Percentiles rank a stretch among this genome's conserved stretches.
Evolutionary conservation across 164 flowering plant species (phyloP).

Genomic region (Buxus sempervirens): DNA sequence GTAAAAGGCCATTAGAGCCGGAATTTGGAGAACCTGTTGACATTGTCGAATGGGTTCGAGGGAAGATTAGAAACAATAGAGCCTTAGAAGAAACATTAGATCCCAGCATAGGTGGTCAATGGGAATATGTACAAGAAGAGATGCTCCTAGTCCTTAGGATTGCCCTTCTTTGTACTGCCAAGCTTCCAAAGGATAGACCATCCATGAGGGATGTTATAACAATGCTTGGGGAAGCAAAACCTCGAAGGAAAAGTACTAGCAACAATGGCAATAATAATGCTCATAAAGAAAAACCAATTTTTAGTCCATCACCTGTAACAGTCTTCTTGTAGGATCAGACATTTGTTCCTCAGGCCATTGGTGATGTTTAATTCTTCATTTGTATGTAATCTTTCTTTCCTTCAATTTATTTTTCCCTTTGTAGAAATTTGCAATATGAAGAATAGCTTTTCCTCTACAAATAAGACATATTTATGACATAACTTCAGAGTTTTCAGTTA

Average conservation of each 20-base stretch:
- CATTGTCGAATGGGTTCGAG: constrained; percentile 74
- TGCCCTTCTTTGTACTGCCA: constrained; percentile 86
- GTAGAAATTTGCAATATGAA: too few species aligned
- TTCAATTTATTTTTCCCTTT: background rate
- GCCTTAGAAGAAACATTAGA: constrained; percentile 70
- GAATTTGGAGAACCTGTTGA: constrained; percentile 73
- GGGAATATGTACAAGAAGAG: constrained; percentile 81
- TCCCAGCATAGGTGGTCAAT: constrained; percentile 50
- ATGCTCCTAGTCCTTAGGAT: constrained; percentile 83
- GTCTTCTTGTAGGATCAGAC: constrained; percentile 38
- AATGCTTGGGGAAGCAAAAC: constrained; percentile 93
- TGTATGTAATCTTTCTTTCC: constrained; percentile 2
- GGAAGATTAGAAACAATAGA: constrained; percentile 44
- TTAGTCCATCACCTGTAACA: constrained; percentile 63
- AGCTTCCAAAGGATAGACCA: constrained; percentile 88
- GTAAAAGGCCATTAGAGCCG: constrained; percentile 62
- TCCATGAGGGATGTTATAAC: constrained; percentile 89
- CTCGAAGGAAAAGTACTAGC: constrained; percentile 77
- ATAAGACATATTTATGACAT: constrained; percentile 5
- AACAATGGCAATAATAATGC: constrained; percentile 22
- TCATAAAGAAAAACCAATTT: constrained; percentile 57
- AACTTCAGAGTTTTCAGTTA: too few species aligned
- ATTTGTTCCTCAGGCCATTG: constrained; percentile 6
- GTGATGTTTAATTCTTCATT: constrained; percentile 3
- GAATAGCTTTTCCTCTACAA: background rate